Evolutionary conservation across 306 rosid species (phyloP).

Genomic region (Rubus parviflorus): DNA sequence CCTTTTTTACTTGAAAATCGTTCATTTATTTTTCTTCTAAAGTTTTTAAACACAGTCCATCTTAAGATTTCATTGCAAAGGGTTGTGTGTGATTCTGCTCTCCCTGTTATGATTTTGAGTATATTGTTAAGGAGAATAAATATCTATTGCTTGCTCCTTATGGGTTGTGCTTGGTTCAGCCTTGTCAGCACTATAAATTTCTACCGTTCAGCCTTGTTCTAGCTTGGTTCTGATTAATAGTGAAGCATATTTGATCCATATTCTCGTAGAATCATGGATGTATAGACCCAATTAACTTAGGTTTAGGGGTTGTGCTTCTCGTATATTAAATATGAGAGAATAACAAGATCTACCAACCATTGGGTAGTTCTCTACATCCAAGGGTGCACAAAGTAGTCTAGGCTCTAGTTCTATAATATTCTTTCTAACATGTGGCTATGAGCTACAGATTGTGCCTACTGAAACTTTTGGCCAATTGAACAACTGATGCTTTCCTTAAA

Average conservation of each 20-base stretch:
- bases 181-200: neutral
- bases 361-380: neutral
- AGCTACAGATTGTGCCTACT: neutral
- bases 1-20: neutral
- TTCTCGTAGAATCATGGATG: neutral
- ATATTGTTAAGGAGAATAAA: neutral
- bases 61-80: neutral
- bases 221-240: neutral
- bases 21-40: neutral
- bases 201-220: neutral
- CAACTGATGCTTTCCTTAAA: neutral
- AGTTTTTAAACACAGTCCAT: neutral
- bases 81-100: constrained; percentile 3
- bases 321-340: neutral
- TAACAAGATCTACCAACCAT: neutral
- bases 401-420: neutral
- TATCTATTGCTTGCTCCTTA: neutral
- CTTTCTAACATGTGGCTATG: neutral
- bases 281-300: neutral
- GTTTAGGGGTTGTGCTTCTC: neutral
- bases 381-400: neutral
- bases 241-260: neutral
- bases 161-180: neutral
- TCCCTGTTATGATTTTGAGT: neutral
- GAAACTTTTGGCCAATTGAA: neutral